These are phyloP conservation scores for Emericellopsis terricola DNA, from an alignment of 495 filamentous ascomycete species.

Conservation along the genomic window DNA sequence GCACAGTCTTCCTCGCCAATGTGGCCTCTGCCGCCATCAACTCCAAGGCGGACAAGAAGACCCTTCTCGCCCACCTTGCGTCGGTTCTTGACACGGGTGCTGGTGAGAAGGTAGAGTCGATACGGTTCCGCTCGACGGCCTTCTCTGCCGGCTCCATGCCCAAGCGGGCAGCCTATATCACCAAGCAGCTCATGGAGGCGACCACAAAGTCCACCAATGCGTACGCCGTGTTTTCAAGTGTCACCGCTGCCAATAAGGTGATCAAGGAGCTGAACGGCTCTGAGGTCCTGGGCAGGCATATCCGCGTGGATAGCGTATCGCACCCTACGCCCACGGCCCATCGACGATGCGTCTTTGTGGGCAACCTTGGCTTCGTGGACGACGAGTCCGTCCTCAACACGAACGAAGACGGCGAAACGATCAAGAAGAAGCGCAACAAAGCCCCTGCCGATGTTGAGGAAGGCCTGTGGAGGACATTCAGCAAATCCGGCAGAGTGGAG, in stretches of 20 bases:
- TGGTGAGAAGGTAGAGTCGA: conserved; percentile 59
- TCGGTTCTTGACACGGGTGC: conserved; percentile 28
- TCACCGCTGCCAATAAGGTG: conserved; percentile 56
- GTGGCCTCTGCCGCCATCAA: conserved; percentile 67
- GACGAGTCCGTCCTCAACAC: conserved; percentile 48
- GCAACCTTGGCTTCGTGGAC: conserved; percentile 89
- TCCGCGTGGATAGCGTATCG: conserved; percentile 77
- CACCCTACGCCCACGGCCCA: conserved; percentile 72
- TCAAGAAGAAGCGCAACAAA: conserved; percentile 44
- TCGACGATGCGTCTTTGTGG: conserved; percentile 85
- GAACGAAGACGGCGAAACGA: conserved; percentile 37
- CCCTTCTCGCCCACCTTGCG: conserved; percentile 46
- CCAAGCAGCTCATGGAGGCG: conserved; percentile 61
- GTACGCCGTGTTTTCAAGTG: conserved; percentile 70
- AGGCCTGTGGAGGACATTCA: conserved; percentile 82
- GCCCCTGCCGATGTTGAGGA: conserved; percentile 83
- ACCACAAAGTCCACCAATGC: conserved; percentile 91
- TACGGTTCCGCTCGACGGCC: conserved; percentile 86
- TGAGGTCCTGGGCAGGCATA: conserved; percentile 68
- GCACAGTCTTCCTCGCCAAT: conserved; percentile 89
- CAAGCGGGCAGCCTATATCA: conserved; percentile 77
- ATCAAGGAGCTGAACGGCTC: conserved; percentile 65
- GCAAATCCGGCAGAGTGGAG: conserved; percentile 60
- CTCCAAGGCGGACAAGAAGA: conserved; percentile 62
- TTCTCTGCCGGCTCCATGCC: conserved; percentile 60